phyloP scores from a whole-genome alignment of 2,329 filamentous ascomycete genomes.

The Pseudocercospora musae region DNA sequence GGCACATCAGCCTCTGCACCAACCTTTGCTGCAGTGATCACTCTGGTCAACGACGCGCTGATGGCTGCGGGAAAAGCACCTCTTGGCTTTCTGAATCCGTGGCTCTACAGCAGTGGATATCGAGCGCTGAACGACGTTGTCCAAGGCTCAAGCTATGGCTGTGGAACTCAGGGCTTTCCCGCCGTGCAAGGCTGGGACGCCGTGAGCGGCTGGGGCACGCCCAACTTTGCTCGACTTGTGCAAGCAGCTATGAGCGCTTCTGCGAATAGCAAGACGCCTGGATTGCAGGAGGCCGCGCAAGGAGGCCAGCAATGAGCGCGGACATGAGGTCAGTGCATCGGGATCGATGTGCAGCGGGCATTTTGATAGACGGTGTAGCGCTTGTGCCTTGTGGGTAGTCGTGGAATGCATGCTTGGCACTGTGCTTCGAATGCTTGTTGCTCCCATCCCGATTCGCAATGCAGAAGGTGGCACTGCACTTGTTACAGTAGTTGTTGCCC shows the following conservation, averaged over 20 bases:
- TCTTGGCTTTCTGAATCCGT: conserved; percentile 60
- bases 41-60: conserved; percentile 61
- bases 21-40: conserved; percentile 56
- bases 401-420: not conserved
- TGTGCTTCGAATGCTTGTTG: conserved; percentile 2
- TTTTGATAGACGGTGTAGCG: not conserved
- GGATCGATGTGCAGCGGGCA: not conserved
- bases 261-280: not conserved
- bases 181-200: conserved; percentile 33
- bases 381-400: too few species aligned
- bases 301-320: not conserved
- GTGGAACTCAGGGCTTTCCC: conserved; percentile 29
- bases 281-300: not conserved
- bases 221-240: conserved; percentile 14
- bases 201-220: conserved; percentile 33
- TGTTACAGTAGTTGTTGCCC: too few species aligned
- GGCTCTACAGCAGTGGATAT: conserved; percentile 52
- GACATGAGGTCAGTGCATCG: not conserved
- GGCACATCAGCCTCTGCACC: conserved; percentile 57
- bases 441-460: too few species aligned
- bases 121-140: conserved; percentile 50
- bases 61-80: conserved; percentile 48
- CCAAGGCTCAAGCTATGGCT: conserved; percentile 32
- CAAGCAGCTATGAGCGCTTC: not conserved
- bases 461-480: not conserved